Conservation (phyloP, 2,329 filamentous ascomycete genomes). For the Fusarium kyushuense region DNA sequence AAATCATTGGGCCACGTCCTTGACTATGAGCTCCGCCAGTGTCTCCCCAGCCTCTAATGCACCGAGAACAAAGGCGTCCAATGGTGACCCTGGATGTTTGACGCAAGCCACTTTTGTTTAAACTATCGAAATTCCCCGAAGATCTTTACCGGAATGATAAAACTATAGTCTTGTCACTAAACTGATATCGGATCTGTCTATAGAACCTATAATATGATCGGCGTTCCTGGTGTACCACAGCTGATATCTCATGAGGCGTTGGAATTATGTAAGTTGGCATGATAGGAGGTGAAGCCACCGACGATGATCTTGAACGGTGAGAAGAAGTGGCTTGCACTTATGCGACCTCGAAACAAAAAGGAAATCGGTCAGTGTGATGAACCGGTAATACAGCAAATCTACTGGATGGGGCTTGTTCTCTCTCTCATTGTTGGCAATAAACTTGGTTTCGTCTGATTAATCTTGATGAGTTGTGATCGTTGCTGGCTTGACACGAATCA, state of each 20-base stretch:
- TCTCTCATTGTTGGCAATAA: background rate
- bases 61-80: background rate
- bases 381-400: background rate
- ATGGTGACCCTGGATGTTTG: background rate
- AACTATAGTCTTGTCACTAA: background rate
- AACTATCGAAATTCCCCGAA: background rate
- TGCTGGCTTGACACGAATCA: background rate
- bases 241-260: background rate
- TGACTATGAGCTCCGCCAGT: background rate
- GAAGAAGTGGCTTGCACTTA: background rate
- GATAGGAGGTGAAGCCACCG: background rate
- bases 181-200: background rate
- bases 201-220: background rate
- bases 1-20: background rate
- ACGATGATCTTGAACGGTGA: background rate
- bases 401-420: background rate
- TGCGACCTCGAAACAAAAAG: background rate
- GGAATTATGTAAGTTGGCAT: background rate
- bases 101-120: background rate
- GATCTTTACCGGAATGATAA: constrained; percentile 1
- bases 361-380: background rate
- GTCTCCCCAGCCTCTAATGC: background rate
- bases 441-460: background rate
- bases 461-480: background rate
- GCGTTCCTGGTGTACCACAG: background rate